phyloP scores from a whole-genome alignment of 2,329 filamentous ascomycete genomes.

The Lachnellula occidentalis region DNA sequence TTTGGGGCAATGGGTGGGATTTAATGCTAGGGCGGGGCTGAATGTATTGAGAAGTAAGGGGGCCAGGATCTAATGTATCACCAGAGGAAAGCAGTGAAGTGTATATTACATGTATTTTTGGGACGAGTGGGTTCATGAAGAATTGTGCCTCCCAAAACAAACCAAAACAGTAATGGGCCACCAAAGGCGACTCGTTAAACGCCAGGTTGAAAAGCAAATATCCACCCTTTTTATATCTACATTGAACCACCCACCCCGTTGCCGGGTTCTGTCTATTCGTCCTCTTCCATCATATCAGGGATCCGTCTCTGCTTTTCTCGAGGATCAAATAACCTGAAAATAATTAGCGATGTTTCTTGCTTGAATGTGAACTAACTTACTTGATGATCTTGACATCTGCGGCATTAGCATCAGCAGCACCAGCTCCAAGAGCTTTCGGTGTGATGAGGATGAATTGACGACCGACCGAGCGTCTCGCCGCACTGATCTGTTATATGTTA shows the following conservation, averaged over 20 bases:
- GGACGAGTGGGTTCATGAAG: not conserved
- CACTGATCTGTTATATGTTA: constrained; percentile 56
- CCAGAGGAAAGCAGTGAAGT: not conserved
- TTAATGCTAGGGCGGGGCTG: constrained; percentile 69
- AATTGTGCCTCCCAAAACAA: not conserved
- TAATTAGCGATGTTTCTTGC: constrained; percentile 1
- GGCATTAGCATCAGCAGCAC: constrained; percentile 47
- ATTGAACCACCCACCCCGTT: not conserved
- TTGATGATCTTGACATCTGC: constrained; percentile 75
- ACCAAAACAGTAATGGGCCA: not conserved
- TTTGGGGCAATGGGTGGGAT: constrained; percentile 73
- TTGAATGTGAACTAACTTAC: constrained; percentile 36
- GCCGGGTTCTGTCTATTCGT: not conserved
- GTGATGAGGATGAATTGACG: constrained; percentile 96
- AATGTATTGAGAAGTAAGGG: constrained; percentile 88
- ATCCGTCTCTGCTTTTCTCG: constrained; percentile 39
- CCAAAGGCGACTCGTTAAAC: not conserved
- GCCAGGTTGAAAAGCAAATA: not conserved
- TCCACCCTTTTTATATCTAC: not conserved
- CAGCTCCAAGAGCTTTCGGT: constrained; percentile 71
- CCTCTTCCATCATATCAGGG: constrained; percentile 20
- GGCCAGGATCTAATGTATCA: constrained; percentile 51
- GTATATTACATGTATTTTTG: constrained; percentile 1
- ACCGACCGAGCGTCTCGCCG: constrained; percentile 79
- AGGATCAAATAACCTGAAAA: constrained; percentile 50